A percentile compares a stretch with the other conserved stretches of the same genome.
phyloP scores from a whole-genome alignment of 352 stramenopile genomes.

The Globisporangium orthogonon region DNA sequence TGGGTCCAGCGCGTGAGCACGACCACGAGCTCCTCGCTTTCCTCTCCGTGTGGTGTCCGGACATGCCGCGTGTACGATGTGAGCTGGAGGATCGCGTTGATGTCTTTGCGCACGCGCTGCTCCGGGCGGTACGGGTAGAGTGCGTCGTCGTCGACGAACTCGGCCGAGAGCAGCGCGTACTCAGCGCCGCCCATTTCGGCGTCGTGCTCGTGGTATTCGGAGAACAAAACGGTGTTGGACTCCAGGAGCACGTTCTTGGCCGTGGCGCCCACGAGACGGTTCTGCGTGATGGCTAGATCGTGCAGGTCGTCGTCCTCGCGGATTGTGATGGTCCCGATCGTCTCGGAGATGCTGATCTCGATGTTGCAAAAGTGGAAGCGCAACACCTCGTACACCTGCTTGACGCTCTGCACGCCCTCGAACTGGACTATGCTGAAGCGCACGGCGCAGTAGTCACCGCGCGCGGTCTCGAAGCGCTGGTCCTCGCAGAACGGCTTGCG shows the following conservation, averaged over 20 bases:
- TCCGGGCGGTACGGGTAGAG: slow-evolving; percentile 31
- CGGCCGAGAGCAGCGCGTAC: slow-evolving; percentile 28
- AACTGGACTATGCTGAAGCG: slow-evolving; percentile 50
- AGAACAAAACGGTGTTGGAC: slow-evolving; percentile 34
- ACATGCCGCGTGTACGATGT: slow-evolving; percentile 12
- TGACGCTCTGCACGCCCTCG: slow-evolving; percentile 24
- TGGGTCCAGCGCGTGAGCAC: slow-evolving; percentile 36
- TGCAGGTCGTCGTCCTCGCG: slow-evolving; percentile 59
- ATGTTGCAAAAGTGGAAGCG: slow-evolving; percentile 52
- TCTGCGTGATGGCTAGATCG: slow-evolving; percentile 33
- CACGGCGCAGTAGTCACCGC: slow-evolving; percentile 41
- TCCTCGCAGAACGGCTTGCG: slow-evolving; percentile 22
- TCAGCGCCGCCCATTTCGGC: slow-evolving; percentile 23
- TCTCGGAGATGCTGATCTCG: slow-evolving; percentile 69
- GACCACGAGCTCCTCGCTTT: slow-evolving; percentile 24
- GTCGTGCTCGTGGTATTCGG: slow-evolving; percentile 20
- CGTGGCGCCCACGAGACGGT: slow-evolving; percentile 39
- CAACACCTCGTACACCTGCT: slow-evolving; percentile 44
- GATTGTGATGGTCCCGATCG: slow-evolving; percentile 59
- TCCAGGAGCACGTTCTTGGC: slow-evolving; percentile 23
- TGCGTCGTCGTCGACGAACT: slow-evolving; percentile 35
- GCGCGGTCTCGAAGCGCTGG: slow-evolving; percentile 30
- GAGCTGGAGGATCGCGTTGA: slow-evolving; percentile 21
- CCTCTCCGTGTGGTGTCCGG: slow-evolving; percentile 14
- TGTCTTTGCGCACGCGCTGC: slow-evolving; percentile 37